These are phyloP conservation scores for Leishmania mexicana DNA, from an alignment of 208 protist genomes.

Conservation along the genomic window DNA sequence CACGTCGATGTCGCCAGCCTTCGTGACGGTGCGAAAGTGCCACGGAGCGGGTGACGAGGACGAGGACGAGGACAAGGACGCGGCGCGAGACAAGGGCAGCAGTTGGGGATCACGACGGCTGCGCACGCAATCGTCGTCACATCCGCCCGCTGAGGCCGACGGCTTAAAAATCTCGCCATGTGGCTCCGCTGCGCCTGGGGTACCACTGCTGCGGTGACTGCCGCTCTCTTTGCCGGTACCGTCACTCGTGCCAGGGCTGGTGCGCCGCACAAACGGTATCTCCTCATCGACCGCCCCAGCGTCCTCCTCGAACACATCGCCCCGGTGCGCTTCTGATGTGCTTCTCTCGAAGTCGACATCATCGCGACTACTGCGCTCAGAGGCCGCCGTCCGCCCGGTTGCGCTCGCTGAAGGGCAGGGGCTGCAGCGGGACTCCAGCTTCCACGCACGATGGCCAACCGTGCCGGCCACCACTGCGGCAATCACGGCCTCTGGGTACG, in stretches of 20 bases:
- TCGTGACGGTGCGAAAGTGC: not conserved
- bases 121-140: not conserved
- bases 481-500: not conserved
- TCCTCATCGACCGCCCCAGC: constrained; percentile 1
- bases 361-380: not conserved
- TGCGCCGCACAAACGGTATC: constrained; percentile 17
- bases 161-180: not conserved
- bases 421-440: not conserved
- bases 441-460: not conserved
- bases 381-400: not conserved
- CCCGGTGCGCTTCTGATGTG: not conserved
- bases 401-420: not conserved
- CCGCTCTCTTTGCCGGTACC: not conserved
- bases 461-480: not conserved
- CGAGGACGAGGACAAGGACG: constrained; percentile 1
- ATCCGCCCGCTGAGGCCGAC: not conserved
- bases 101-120: not conserved
- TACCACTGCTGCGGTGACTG: not conserved
- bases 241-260: constrained; percentile 14
- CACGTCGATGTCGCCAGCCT: not conserved
- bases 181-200: not conserved
- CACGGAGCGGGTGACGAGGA: not conserved
- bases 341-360: not conserved
- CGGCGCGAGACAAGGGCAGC: not conserved
- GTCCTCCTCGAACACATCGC: not conserved